Percentiles rank a stretch among this genome's conserved stretches.
Conservation (phyloP, 2,329 filamentous ascomycete genomes). For the Sporothrix brasiliensis region DNA sequence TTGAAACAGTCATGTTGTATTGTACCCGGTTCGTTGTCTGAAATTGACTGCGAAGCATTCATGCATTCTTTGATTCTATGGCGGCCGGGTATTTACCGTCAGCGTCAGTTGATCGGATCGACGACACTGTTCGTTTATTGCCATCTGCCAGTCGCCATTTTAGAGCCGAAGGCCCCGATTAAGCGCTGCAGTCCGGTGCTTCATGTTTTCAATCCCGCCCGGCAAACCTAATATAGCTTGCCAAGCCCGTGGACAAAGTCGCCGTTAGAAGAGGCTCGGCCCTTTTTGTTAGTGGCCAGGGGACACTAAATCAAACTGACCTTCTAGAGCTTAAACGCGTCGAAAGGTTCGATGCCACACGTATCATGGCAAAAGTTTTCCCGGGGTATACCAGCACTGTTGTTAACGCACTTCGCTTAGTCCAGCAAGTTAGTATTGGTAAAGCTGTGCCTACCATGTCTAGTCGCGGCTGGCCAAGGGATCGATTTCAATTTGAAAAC, state of each 20-base stretch:
- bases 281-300: slow-evolving; percentile 18
- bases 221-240: slow-evolving; percentile 18
- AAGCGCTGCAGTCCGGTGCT: neutral
- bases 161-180: neutral
- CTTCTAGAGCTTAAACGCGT: neutral
- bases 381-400: too few relatives aligned
- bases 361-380: neutral
- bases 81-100: too few relatives aligned
- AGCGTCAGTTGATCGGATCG: neutral
- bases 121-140: neutral
- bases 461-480: too few relatives aligned
- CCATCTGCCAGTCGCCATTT: neutral
- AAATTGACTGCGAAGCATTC: too few relatives aligned
- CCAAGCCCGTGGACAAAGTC: neutral
- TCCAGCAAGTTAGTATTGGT: too few relatives aligned
- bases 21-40: neutral
- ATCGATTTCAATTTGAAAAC: neutral
- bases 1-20: neutral
- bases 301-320: neutral
- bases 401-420: too few relatives aligned
- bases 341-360: neutral
- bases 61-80: neutral
- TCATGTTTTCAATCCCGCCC: neutral
- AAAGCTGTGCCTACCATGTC: too few relatives aligned
- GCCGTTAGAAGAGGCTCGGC: slow-evolving; percentile 18